Evolutionary conservation across 441 rosid genomes (phyloP).

Genomic region (Eruca vesicaria): DNA sequence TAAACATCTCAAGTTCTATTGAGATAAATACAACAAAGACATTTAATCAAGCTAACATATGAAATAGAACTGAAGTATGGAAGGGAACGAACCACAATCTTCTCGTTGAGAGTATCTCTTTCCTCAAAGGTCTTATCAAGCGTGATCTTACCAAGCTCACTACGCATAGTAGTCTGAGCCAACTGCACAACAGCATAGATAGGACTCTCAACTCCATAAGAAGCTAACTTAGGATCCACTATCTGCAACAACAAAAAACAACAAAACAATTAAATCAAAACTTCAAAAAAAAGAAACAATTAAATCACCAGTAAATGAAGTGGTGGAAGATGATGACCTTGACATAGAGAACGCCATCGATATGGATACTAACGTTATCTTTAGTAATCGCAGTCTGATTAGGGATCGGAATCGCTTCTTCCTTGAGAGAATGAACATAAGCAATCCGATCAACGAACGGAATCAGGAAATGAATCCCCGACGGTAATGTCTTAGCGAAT

Average conservation of each 20-base stretch:
- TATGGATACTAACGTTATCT: slow-evolving; percentile 88
- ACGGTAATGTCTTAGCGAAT: slow-evolving; percentile 71
- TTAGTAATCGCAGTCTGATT: slow-evolving; percentile 91
- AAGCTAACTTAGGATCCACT: slow-evolving; percentile 85
- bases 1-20: neutral
- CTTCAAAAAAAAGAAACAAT: neutral
- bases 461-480: slow-evolving; percentile 85
- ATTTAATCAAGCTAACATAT: too few relatives aligned
- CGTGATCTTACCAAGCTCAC: slow-evolving; percentile 93
- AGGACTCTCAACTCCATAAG: slow-evolving; percentile 94
- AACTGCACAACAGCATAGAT: slow-evolving; percentile 88
- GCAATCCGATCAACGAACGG: slow-evolving; percentile 91
- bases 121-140: slow-evolving; percentile 98
- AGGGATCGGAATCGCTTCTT: slow-evolving; percentile 86
- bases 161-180: slow-evolving; percentile 98
- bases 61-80: neutral
- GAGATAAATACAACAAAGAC: too few relatives aligned
- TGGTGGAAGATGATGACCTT: slow-evolving; percentile 49
- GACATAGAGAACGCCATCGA: slow-evolving; percentile 86
- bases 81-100: slow-evolving; percentile 72
- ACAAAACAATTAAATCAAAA: neutral
- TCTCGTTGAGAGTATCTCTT: slow-evolving; percentile 85
- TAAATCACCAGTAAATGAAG: neutral
- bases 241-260: slow-evolving; percentile 42
- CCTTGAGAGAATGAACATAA: slow-evolving; percentile 94